Conservation (phyloP, 257 asterid genomes). For the Verbena officinalis region DNA sequence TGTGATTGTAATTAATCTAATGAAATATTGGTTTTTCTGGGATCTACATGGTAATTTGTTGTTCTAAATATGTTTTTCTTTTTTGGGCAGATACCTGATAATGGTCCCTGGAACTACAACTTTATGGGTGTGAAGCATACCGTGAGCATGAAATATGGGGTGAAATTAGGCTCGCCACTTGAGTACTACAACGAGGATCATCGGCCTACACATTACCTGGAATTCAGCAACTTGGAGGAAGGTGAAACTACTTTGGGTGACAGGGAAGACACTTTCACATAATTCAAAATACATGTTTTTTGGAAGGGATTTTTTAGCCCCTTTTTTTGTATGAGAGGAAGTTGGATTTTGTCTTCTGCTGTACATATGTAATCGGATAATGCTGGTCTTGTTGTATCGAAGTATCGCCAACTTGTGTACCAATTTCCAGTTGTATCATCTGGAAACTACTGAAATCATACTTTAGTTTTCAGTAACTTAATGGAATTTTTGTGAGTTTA, state of each 20-base stretch:
- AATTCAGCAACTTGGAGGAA: slow-evolving; percentile 95
- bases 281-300: slow-evolving; percentile 2
- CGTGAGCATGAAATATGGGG: slow-evolving; percentile 79
- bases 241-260: slow-evolving; percentile 93
- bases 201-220: slow-evolving; percentile 89
- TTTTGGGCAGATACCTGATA: slow-evolving; percentile 85
- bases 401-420: background rate
- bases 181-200: slow-evolving; percentile 94
- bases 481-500: too few species aligned
- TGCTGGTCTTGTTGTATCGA: background rate
- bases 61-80: too few species aligned
- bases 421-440: background rate
- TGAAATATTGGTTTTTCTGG: too few species aligned
- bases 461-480: too few species aligned
- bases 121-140: slow-evolving; percentile 98
- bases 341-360: background rate
- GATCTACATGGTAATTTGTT: too few species aligned
- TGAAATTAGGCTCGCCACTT: slow-evolving; percentile 84
- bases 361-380: slow-evolving; percentile 15
- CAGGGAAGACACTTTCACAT: slow-evolving; percentile 86
- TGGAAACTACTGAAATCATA: too few species aligned
- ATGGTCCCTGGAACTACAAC: slow-evolving; percentile 95
- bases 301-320: background rate
- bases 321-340: background rate
- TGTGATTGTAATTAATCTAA: too few species aligned